These are phyloP conservation scores for Colletotrichum viniferum DNA, from an alignment of 2,329 filamentous ascomycete genomes.

Conservation along the genomic window DNA sequence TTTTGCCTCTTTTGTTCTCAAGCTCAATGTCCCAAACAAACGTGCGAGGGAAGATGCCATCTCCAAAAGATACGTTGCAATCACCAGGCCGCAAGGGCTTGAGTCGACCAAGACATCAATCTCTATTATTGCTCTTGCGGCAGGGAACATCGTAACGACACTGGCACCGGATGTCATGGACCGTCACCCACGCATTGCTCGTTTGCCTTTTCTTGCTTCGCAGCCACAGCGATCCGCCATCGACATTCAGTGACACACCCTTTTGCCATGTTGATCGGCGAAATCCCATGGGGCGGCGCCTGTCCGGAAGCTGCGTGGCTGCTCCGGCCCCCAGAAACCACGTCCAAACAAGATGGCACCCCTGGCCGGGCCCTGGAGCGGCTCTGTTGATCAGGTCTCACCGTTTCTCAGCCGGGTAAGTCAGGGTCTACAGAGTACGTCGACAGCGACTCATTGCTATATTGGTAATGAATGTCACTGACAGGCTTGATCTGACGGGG, in stretches of 20 bases:
- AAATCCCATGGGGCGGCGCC: not conserved
- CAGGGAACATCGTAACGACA: not conserved
- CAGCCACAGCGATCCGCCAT: not conserved
- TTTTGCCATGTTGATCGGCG: constrained; percentile 12
- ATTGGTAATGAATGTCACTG: not conserved
- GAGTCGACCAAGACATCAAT: not conserved
- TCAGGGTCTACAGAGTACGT: not conserved
- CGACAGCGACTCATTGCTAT: constrained; percentile 3
- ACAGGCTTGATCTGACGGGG: not conserved
- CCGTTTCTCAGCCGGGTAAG: constrained; percentile 9
- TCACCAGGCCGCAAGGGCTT: not conserved
- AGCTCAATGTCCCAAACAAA: not conserved
- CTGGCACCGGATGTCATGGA: not conserved
- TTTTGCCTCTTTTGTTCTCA: not conserved
- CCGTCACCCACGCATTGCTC: not conserved
- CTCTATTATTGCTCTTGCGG: not conserved
- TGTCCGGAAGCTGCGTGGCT: not conserved
- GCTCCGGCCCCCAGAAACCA: not conserved
- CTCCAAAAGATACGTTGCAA: not conserved
- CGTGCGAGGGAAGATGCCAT: not conserved
- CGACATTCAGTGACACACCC: not conserved
- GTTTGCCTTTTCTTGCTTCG: not conserved
- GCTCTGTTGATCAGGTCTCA: constrained; percentile 21
- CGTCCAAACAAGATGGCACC: constrained; percentile 9
- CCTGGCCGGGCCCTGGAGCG: constrained; percentile 6